A percentile compares a stretch with the other conserved stretches of the same genome.
These are phyloP conservation scores for Globisporangium perplexum DNA, from an alignment of 352 stramenopile genomes.

Conservation along the genomic window DNA sequence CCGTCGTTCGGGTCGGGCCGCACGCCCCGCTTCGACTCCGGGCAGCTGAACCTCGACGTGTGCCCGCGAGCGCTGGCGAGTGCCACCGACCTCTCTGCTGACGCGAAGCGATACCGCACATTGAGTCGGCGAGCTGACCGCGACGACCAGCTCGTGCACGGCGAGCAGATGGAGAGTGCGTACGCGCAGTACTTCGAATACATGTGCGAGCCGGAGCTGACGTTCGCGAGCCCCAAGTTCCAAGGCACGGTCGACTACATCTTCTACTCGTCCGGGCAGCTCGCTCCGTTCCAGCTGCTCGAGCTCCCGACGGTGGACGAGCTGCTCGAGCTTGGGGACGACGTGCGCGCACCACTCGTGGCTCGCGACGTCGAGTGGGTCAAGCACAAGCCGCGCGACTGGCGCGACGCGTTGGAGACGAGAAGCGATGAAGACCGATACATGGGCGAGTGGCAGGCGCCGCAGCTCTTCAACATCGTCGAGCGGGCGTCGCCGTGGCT, in stretches of 20 bases:
- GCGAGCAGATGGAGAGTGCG: conserved; percentile 64
- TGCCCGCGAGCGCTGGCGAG: conserved; percentile 27
- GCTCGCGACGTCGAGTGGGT: conserved; percentile 31
- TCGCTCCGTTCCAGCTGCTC: conserved; percentile 53
- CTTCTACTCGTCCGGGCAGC: conserved; percentile 57
- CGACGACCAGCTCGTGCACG: conserved; percentile 48
- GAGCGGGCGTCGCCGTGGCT: conserved; percentile 31
- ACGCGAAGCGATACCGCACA: conserved; percentile 30
- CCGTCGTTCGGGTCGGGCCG: conserved; percentile 50
- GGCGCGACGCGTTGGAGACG: conserved; percentile 15
- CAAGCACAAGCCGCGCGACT: conserved; percentile 34
- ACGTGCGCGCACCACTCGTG: conserved; percentile 16
- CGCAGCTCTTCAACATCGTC: conserved; percentile 34
- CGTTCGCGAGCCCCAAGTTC: conserved; percentile 50
- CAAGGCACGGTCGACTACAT: conserved; percentile 82
- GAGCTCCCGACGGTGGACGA: conserved; percentile 39
- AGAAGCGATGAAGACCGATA: conserved; percentile 29
- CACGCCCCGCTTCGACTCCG: conserved; percentile 57
- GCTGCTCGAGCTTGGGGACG: conserved; percentile 33
- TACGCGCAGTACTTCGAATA: conserved; percentile 53
- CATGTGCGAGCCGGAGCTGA: conserved; percentile 63
- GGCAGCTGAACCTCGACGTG: conserved; percentile 27
- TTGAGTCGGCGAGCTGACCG: conserved; percentile 31
- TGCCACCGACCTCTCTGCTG: conserved; percentile 2
- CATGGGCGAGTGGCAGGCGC: conserved; percentile 43